Base-by-base conservation (phyloP, 495 filamentous ascomycete species). In the Tuber calosporum region DNA sequence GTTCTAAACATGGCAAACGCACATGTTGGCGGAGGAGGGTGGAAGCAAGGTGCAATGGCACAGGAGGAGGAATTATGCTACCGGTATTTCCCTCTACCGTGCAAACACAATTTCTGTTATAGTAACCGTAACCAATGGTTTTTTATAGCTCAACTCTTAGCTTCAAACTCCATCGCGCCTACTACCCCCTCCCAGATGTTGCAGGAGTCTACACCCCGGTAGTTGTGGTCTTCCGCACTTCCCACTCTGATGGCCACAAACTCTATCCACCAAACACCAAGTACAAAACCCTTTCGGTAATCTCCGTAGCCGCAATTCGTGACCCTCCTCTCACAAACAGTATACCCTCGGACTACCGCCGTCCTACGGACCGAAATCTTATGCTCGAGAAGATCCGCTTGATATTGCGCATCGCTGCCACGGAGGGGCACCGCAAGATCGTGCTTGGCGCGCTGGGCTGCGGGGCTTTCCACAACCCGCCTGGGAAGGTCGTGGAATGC, bases 41-140 rank as follows among this genome's bases (percentile, higher is more conserved):
- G 86, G 85, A 74, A 84, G 2, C 76, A 76, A 8, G 88, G 88
- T 20, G 74, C 86, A 7, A 79, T 83, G 41, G 89, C 89, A 3
- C 89, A 91, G 79, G 90, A 91, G 79, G 89, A 90, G 81, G 84
- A 86, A 1, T 81, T 91, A n/a, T 91, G 87, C 81, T 89, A 86
- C 78, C 87, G 79, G 77, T 78, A 67, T 22, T 58, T 62, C 43
- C 53, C 30, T 53, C 62, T 37, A 6, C 38, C 15, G 26, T 37
- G 39, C 22, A 42, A 58, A n/a, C 5, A 13, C 20, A 39, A 67
- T 67, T 48, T 19, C 30, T 37, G 30, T 36, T 6, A 41, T 4
- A 8, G 26, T 4, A 30, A 62, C 53, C 26, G 4, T 34, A 68
- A n/a, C 66, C 69, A n/a, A 72, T 66, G 26, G 20, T 15, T 37